Conservation (phyloP, 306 rosid genomes). For the Cicer cuneatum region DNA sequence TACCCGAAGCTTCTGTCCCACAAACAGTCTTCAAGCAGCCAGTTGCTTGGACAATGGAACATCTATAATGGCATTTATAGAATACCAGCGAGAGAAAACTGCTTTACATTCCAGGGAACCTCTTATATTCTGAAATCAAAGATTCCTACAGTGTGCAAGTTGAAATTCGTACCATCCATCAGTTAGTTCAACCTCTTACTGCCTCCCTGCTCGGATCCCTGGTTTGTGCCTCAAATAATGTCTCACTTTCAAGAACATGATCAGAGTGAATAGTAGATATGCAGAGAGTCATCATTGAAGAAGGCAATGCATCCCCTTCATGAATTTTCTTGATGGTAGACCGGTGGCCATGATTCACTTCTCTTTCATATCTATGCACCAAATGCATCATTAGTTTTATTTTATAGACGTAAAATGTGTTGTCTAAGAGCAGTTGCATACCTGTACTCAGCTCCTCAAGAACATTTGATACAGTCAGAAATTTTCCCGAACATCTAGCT, state of each 20-base stretch:
- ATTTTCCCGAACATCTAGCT: constrained; percentile 55
- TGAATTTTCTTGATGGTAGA: constrained; percentile 84
- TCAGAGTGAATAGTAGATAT: constrained; percentile 70
- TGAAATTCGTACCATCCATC: constrained; percentile 73
- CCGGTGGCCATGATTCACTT: constrained; percentile 86
- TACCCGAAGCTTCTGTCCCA: constrained; percentile 95
- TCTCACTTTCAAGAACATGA: constrained; percentile 50
- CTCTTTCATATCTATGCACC: constrained; percentile 79
- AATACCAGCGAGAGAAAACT: constrained; percentile 66
- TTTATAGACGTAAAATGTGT: constrained; percentile 40
- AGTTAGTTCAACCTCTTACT: constrained; percentile 72
- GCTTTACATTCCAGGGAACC: constrained; percentile 43
- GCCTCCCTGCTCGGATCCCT: constrained; percentile 50
- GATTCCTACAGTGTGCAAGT: background rate
- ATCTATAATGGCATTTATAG: constrained; percentile 75
- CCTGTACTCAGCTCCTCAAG: constrained; percentile 95
- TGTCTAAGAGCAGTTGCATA: constrained; percentile 41
- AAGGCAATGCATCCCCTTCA: constrained; percentile 89
- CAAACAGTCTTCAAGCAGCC: constrained; percentile 73
- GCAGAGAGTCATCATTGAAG: constrained; percentile 78
- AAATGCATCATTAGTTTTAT: constrained; percentile 30
- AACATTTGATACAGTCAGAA: constrained; percentile 72
- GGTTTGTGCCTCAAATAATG: constrained; percentile 21
- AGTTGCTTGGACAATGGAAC: constrained; percentile 69
- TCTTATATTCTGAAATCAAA: constrained; percentile 34